Percentiles rank a stretch among this genome's conserved stretches.
These are phyloP conservation scores for Capsaspora owczarzaki DNA, from an alignment of 78 protist species.

Conservation along the genomic window DNA sequence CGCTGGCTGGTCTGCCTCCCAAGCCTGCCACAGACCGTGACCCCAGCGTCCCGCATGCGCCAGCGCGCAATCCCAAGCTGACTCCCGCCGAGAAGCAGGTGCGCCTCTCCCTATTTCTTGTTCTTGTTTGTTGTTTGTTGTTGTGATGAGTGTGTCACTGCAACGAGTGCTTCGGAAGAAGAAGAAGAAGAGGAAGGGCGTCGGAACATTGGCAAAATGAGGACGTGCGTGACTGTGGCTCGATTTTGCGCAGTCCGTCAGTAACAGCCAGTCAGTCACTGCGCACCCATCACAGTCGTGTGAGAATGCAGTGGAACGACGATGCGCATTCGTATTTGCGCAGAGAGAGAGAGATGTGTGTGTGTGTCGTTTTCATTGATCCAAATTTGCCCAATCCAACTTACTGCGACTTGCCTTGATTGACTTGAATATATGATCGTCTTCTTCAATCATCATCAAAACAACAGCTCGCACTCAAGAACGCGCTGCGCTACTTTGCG, in stretches of 20 bases:
- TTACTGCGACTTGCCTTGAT: neutral
- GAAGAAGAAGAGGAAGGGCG: no score
- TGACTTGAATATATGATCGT: no score
- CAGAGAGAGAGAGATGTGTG: no score
- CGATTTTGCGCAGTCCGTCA: no score
- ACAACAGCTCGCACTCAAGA: neutral
- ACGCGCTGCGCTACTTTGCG: neutral
- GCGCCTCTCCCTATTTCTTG: neutral
- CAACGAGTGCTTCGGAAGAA: no score
- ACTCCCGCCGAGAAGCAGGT: neutral
- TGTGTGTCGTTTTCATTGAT: neutral
- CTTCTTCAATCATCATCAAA: neutral
- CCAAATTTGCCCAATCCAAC: neutral
- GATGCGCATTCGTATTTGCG: no score
- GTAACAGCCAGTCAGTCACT: no score
- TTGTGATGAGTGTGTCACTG: no score
- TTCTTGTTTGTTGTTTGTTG: neutral
- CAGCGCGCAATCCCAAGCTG: neutral
- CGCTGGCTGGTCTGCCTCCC: neutral
- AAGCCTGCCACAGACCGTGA: neutral
- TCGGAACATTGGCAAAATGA: no score
- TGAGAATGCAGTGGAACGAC: no score
- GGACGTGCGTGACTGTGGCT: no score
- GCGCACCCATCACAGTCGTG: no score
- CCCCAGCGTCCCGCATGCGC: neutral